Evolutionary conservation across 768 basidiomycete species (phyloP), one percentile per base, ranked within the genome.

Genomic region (Leccinum imitatum): DNA sequence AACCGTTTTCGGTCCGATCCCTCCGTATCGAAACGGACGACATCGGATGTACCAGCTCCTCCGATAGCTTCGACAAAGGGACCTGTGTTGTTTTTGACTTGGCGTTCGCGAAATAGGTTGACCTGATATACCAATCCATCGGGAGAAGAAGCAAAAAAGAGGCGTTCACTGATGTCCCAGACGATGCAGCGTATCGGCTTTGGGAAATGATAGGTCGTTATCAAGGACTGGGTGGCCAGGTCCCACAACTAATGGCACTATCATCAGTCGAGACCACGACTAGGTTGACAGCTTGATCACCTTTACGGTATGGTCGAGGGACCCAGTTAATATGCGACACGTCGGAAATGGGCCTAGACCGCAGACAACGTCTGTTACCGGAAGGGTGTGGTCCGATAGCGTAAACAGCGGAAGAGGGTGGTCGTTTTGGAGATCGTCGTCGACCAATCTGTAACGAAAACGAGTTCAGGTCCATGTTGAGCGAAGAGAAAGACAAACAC

Each of bases 291-390:
- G 31, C 54, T 44, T 17, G 59, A 75, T 58, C 63, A 93, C 93
- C 80, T 98, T 98, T 71, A 93, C 91, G 27, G 92, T 91, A 62
- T 93, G 91, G 72, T 98, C 97, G 52, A 90, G 70, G 0, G 92
- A 92, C 3, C 90, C 84, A 1, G 95, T 91, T 63, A 95, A 79
- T 30, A 91, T 75, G 61, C 91, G 83, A 72, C 87, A 90, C 57
- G 77, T 83, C 15, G 90, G 93, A 73, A 91, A 95, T 5, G 79
- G 63, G 14, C 95, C 94, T 44, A 91, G 72, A 13, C 95, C 93
- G 62, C 93, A 88, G 13, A 80, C 72, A 33, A 98, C 82, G 66
- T 91, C 90, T 7, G 90, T 90, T 11, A 99, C 80, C 6, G 93
- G 90, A 4, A 98, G 83, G 0, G 95, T 97, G 71, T 99, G 97